Evolutionary conservation across 495 filamentous ascomycete genomes (phyloP), one percentile per base, ranked within the genome.

Genomic region (Elasticomyces elasticus): DNA sequence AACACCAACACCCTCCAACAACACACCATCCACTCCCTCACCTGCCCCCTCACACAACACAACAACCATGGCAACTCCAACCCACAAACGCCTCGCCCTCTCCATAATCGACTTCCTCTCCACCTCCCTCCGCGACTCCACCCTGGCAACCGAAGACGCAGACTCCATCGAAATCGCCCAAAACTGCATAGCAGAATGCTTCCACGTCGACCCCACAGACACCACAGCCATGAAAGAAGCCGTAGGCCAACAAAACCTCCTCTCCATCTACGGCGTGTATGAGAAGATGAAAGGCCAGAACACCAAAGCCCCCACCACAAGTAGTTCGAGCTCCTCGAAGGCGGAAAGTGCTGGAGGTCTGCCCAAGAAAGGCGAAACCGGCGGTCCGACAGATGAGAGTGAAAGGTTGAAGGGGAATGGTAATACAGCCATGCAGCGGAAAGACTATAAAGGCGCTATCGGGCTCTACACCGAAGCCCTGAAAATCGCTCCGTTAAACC

Each of bases 31-130:
- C n/a, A n/a, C n/a, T n/a, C n/a, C n/a, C n/a, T n/a, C n/a, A n/a
- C n/a, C n/a, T n/a, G n/a, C n/a, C n/a, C n/a, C n/a, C n/a, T n/a
- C n/a, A n/a, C n/a, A n/a, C n/a, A n/a, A n/a, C n/a, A n/a, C n/a
- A n/a, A n/a, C n/a, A n/a, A n/a, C n/a, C n/a, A n/a, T n/a, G 64
- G 76, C 75, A 11, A 76, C 71, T 54, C 85, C 86, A 58, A 83
- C 89, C 55, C 94, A 95, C 73, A 94, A 98, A 76, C 87, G 90
- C 71, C 82, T 98, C 54, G 94, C 92, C 64, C 86, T 97, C 66
- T 89, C 94, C 62, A 89, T 98, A 69, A 85, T 94, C 73, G 88
- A 95, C 72, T 98, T 95, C 76, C 83, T 98, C 26, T 78, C 77
- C 51, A 81, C 79, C 60, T 95, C 88, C 51, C 73, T 87, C 57